Evolutionary conservation across 345 rosid genomes (phyloP).

Genomic region (Hypericum androsaemum): DNA sequence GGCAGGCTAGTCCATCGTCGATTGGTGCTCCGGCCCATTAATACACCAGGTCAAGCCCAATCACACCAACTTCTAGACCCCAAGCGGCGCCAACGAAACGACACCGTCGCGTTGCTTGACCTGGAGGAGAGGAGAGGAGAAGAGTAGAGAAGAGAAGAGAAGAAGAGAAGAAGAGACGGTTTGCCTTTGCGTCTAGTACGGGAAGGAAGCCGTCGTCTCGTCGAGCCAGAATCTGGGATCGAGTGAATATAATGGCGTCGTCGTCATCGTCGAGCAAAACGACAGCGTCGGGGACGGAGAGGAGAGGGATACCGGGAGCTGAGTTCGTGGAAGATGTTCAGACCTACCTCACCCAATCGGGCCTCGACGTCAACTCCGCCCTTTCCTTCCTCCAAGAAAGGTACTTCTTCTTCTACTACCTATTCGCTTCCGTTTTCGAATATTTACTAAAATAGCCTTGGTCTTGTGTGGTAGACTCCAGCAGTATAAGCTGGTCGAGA

Average conservation of each 20-base stretch:
- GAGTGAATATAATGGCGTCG: slow-evolving; percentile 17
- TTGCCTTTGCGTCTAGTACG: too few species aligned
- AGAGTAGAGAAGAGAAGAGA: too few species aligned
- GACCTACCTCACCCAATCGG: slow-evolving; percentile 54
- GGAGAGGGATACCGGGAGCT: slow-evolving; percentile 88
- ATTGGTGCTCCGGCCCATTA: too few species aligned
- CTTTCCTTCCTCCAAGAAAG: slow-evolving; percentile 92
- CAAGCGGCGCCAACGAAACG: too few species aligned
- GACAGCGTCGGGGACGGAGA: slow-evolving; percentile 34
- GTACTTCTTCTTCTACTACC: slow-evolving; percentile 21
- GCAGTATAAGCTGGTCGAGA: slow-evolving; percentile 76
- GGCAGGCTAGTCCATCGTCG: too few species aligned
- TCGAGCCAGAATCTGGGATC: too few species aligned
- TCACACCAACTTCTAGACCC: too few species aligned
- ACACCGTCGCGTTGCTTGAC: too few species aligned
- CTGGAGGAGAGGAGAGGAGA: too few species aligned
- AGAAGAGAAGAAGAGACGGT: too few species aligned
- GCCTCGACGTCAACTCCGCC: slow-evolving; percentile 67
- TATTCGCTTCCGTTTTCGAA: not conserved
- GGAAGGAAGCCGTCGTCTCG: too few species aligned
- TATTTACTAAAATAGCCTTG: not conserved
- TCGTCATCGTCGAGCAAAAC: slow-evolving; percentile 12
- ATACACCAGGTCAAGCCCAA: too few species aligned
- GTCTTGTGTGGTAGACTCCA: slow-evolving; percentile 40
- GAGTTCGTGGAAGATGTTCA: slow-evolving; percentile 82